Conservation (phyloP, 169 alveolate species). For the Hammondia hammondi region DNA sequence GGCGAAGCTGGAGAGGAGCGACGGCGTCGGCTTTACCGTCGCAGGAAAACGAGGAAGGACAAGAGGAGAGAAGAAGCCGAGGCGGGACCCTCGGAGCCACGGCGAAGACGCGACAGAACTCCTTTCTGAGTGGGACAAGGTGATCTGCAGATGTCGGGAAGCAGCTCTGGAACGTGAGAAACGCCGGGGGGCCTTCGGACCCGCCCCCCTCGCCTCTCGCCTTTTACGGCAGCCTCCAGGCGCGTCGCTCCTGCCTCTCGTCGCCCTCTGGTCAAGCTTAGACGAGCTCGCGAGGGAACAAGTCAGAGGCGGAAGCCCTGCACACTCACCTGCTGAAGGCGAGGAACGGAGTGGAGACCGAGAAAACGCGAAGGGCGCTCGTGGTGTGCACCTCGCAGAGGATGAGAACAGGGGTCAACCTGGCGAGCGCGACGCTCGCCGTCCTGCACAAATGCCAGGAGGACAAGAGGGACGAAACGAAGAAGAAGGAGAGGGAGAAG, state of each 20-base stretch:
- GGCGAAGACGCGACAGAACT: not conserved
- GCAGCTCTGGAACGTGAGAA: not conserved
- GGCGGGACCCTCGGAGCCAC: not conserved
- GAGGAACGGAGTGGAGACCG: not conserved
- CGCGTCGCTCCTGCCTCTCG: not conserved
- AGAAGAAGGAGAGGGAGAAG: not conserved
- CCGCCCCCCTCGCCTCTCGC: not conserved
- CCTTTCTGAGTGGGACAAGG: not conserved
- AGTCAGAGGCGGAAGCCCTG: not conserved
- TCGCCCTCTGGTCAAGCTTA: not conserved
- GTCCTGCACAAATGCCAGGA: not conserved
- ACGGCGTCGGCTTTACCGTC: not conserved
- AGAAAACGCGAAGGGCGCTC: not conserved
- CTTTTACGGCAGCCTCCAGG: not conserved
- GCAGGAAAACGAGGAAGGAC: not conserved
- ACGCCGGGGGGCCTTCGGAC: not conserved
- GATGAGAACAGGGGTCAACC: not conserved
- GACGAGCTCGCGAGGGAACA: not conserved
- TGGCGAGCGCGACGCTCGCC: not conserved
- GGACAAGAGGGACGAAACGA: not conserved
- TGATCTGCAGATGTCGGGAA: not conserved
- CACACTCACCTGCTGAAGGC: not conserved
- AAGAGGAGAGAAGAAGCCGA: not conserved
- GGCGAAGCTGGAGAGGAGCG: not conserved
- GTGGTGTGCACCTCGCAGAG: not conserved